Evolutionary conservation across 116 monocot genomes (phyloP).

Genomic region (Dioscorea cayenensis): DNA sequence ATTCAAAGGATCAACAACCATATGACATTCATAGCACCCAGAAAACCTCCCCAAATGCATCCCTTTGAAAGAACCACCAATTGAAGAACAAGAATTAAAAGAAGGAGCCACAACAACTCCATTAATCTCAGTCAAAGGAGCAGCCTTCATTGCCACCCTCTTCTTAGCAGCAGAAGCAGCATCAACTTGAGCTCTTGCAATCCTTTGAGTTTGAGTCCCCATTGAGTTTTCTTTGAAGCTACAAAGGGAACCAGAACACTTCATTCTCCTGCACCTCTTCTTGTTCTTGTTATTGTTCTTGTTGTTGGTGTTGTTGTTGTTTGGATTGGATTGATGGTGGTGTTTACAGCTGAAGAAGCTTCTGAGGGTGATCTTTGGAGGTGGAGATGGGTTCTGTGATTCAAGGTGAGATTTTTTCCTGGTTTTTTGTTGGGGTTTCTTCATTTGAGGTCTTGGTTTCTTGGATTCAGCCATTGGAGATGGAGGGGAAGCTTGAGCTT

Average conservation of each 20-base stretch:
- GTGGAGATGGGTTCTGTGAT: slow-evolving; percentile 11
- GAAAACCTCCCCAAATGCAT: slow-evolving; percentile 66
- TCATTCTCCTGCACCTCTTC: slow-evolving; percentile 32
- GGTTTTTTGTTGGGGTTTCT: slow-evolving; percentile 13
- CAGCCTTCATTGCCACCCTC: slow-evolving; percentile 9
- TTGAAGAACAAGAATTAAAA: slow-evolving; percentile 19
- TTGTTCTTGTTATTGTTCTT: background rate
- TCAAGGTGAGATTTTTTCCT: slow-evolving; percentile 1
- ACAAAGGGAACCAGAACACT: slow-evolving; percentile 51
- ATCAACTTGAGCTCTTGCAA: slow-evolving; percentile 1
- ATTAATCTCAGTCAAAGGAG: slow-evolving; percentile 31
- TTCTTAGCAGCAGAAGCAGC: background rate
- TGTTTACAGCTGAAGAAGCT: slow-evolving; percentile 54
- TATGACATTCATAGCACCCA: slow-evolving; percentile 80
- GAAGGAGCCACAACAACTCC: slow-evolving; percentile 11
- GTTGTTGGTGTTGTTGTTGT: too few species aligned
- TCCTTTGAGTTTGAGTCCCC: background rate
- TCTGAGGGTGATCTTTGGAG: slow-evolving; percentile 28
- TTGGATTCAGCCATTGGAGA: slow-evolving; percentile 36
- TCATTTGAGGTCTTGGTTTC: background rate
- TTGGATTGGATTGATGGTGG: slow-evolving; percentile 5
- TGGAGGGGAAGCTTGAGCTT: background rate
- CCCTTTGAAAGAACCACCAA: slow-evolving; percentile 63
- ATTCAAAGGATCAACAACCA: slow-evolving; percentile 43
- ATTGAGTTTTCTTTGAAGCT: slow-evolving; percentile 26